These are phyloP conservation scores for Chlamydomonas schloesseri DNA, from an alignment of 139 green algal genomes.

Conservation along the genomic window DNA sequence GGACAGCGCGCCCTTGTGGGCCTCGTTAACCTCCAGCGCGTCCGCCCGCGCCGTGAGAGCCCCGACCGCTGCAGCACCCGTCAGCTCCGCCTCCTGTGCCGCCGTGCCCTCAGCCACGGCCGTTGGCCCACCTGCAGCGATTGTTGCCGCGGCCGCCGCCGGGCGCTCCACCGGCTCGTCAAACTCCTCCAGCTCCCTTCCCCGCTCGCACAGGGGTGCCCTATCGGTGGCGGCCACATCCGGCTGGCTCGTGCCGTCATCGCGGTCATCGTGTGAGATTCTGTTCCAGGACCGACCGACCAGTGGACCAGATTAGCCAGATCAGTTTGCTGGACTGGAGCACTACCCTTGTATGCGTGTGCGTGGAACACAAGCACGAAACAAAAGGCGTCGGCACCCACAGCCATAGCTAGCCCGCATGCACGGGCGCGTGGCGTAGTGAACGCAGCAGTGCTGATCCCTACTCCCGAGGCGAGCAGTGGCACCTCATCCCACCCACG, in stretches of 20 bases:
- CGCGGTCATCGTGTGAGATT: neutral
- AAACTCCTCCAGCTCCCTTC: neutral
- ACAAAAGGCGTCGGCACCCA: too few relatives aligned
- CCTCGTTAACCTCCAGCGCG: neutral
- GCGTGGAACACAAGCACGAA: too few relatives aligned
- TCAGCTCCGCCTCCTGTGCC: neutral
- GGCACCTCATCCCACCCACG: too few relatives aligned
- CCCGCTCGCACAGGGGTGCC: neutral
- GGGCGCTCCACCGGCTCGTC: neutral
- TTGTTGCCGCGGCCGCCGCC: neutral
- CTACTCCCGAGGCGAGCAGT: too few relatives aligned
- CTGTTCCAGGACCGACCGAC: neutral
- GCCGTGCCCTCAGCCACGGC: neutral
- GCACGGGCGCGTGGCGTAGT: too few relatives aligned
- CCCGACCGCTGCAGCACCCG: neutral
- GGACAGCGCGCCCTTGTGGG: neutral
- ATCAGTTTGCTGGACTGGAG: neutral
- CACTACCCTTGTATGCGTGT: too few relatives aligned
- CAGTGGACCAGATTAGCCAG: neutral
- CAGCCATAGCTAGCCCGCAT: too few relatives aligned
- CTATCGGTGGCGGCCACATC: neutral
- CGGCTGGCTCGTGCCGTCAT: neutral
- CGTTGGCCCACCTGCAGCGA: neutral
- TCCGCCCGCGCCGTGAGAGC: neutral
- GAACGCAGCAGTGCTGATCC: too few relatives aligned